Conservation (phyloP, 1,284 basidiomycete genomes). For the Kalmanozyma brasiliensis region DNA sequence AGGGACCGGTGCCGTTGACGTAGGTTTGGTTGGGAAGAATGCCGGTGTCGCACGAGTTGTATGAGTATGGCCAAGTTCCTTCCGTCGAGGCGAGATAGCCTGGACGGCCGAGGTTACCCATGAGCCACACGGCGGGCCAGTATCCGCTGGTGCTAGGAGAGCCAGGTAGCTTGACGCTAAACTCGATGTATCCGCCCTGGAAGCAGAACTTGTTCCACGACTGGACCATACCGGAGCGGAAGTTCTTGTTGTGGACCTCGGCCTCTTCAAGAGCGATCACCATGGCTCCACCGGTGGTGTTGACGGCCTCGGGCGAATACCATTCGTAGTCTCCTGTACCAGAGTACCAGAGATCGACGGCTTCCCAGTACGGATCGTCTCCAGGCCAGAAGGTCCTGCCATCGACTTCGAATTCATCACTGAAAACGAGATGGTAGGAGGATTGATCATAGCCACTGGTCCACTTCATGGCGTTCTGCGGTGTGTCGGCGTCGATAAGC, state of each 20-base stretch:
- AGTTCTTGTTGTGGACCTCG: conserved; percentile 60
- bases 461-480: conserved; percentile 30
- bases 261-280: conserved; percentile 57
- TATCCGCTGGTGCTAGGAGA: conserved; percentile 68
- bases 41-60: conserved; percentile 66
- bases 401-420: conserved; percentile 80
- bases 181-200: conserved; percentile 66
- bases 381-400: conserved; percentile 73
- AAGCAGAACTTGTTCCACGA: conserved; percentile 68
- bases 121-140: conserved; percentile 70
- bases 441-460: conserved; percentile 33
- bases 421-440: conserved; percentile 72
- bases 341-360: conserved; percentile 66
- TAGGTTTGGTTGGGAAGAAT: conserved; percentile 61
- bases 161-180: conserved; percentile 56
- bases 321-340: conserved; percentile 67
- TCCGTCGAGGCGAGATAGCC: conserved; percentile 66
- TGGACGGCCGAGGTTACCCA: conserved; percentile 65
- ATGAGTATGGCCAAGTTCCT: conserved; percentile 69
- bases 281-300: conserved; percentile 57
- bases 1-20: conserved; percentile 52
- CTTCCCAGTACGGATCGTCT: conserved; percentile 67
- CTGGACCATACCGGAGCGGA: conserved; percentile 67
- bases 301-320: conserved; percentile 67
- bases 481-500: conserved; percentile 60